Conservation (phyloP, 2,329 filamentous ascomycete species). For the Alternaria gansuensis region DNA sequence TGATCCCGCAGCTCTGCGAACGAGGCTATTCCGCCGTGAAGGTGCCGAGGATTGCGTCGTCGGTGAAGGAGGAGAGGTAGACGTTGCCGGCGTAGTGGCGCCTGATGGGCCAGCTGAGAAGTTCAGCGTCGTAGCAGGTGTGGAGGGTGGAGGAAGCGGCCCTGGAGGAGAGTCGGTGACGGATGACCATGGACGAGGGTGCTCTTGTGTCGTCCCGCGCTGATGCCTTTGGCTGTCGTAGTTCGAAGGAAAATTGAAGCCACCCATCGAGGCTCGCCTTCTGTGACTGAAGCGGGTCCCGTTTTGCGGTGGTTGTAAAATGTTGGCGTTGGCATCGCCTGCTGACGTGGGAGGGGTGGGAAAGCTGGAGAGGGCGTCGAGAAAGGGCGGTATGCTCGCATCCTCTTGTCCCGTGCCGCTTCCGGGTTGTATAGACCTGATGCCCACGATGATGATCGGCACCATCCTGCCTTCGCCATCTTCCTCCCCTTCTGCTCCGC, state of each 20-base stretch:
- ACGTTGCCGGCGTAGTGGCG: conserved; percentile 53
- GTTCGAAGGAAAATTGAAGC: conserved; percentile 60
- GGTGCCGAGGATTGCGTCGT: conserved; percentile 46
- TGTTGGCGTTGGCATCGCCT: conserved; percentile 60
- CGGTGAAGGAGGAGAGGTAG: conserved; percentile 49
- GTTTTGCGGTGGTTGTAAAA: conserved; percentile 63
- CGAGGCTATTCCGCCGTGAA: conserved; percentile 54
- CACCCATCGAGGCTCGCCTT: conserved; percentile 64
- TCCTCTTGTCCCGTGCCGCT: conserved; percentile 57
- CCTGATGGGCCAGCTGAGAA: conserved; percentile 65
- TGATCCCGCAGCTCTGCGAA: conserved; percentile 50
- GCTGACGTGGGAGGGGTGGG: conserved; percentile 57
- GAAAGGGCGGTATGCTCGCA: conserved; percentile 58
- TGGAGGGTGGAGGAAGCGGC: conserved; percentile 69
- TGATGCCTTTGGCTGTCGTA: conserved; percentile 65
- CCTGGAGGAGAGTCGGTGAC: conserved; percentile 66
- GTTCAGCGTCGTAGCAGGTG: conserved; percentile 66
- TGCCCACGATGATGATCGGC: conserved; percentile 74
- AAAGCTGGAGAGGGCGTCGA: conserved; percentile 61
- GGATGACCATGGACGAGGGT: conserved; percentile 55
- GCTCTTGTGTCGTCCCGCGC: conserved; percentile 53
- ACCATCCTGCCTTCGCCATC: conserved; percentile 66
- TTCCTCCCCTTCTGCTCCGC: conserved; percentile 42
- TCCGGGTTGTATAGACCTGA: conserved; percentile 68
- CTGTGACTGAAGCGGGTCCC: conserved; percentile 64